Base-by-base conservation (phyloP, 2,329 filamentous ascomycete species). In the Clarireedia hainanense region DNA sequence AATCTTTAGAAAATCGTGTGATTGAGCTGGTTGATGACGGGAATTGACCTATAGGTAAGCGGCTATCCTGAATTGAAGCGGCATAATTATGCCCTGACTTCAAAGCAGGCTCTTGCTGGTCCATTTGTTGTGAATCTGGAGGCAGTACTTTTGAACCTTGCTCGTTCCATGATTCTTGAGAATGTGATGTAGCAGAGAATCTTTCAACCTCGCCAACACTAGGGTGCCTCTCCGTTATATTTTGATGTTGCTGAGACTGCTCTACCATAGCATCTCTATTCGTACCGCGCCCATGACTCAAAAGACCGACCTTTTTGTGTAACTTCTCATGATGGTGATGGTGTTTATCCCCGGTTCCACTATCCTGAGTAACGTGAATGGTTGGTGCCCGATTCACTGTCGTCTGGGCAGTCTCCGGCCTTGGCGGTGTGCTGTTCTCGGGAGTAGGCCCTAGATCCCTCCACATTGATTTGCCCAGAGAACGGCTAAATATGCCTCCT, bases 401-500 rank as follows among this genome's bases (percentile, higher is more conserved):
- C 20, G 63, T 64, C 50, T 67, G 62, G 26, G 64, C 60, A 12
- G 66, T 67, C 26, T 63, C 60, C 39, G 70, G 65, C 36, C 69
- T 67, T 9, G 63, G 55, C n/a, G 54, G 39, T 64, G 70, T 50
- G 68, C 66, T 58, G 46, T 62, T 68, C 30, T 69, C 69, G 24
- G 58, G 67, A 17, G 64, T 63, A 56, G 71, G 34, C 40, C 48
- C 67, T 69, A 76, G 64, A 74, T 69, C 61, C 71, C 72, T 71
- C 61, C 73, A 69, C 61, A 70, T 70, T 39, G 71, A 73, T 64
- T 58, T 73, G 67, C 59, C 75, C 26, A 55, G 27, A 72, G 40
- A 76, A 55, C 79, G 75, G n/a, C 87, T 84, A 68, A 95, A 91
- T 27, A 96, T 85, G 69, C 88, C 94, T 26, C 86, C 84, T 61